phyloP scores from a whole-genome alignment of 2,329 filamentous ascomycete genomes.

The Ophiostoma piceae region DNA sequence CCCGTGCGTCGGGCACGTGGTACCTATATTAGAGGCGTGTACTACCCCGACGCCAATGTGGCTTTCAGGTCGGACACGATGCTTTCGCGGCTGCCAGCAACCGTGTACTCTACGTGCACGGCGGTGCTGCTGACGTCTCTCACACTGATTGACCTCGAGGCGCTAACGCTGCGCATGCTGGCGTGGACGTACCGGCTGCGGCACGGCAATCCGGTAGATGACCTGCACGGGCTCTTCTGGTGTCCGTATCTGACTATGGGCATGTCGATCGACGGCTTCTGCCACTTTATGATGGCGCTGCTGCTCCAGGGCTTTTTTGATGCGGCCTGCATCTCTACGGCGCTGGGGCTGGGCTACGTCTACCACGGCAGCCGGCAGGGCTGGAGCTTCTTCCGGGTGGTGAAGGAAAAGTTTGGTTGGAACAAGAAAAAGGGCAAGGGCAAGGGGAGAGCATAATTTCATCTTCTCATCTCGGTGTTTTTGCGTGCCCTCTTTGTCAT shows the following conservation, averaged over 20 bases:
- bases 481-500: background rate
- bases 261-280: slow-evolving; percentile 37
- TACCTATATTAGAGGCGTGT: slow-evolving; percentile 21
- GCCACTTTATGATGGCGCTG: slow-evolving; percentile 46
- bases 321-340: slow-evolving; percentile 43
- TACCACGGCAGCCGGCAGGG: slow-evolving; percentile 25
- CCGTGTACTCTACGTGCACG: slow-evolving; percentile 45
- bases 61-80: slow-evolving; percentile 38
- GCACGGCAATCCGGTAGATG: slow-evolving; percentile 36
- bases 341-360: slow-evolving; percentile 31
- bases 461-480: background rate
- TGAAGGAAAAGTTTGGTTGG: slow-evolving; percentile 28
- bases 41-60: slow-evolving; percentile 21
- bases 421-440: background rate
- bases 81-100: slow-evolving; percentile 47
- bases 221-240: slow-evolving; percentile 39
- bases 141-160: slow-evolving; percentile 44
- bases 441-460: background rate
- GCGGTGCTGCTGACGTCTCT: slow-evolving; percentile 42
- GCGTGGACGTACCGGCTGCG: slow-evolving; percentile 41
- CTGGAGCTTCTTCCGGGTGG: slow-evolving; percentile 23
- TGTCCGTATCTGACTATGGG: slow-evolving; percentile 31
- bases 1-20: slow-evolving; percentile 4
- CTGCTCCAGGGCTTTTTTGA: slow-evolving; percentile 42
- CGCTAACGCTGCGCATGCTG: slow-evolving; percentile 41